phyloP scores from a whole-genome alignment of 2,329 filamentous ascomycete species.

The Aspergillus pseudoglaucus region DNA sequence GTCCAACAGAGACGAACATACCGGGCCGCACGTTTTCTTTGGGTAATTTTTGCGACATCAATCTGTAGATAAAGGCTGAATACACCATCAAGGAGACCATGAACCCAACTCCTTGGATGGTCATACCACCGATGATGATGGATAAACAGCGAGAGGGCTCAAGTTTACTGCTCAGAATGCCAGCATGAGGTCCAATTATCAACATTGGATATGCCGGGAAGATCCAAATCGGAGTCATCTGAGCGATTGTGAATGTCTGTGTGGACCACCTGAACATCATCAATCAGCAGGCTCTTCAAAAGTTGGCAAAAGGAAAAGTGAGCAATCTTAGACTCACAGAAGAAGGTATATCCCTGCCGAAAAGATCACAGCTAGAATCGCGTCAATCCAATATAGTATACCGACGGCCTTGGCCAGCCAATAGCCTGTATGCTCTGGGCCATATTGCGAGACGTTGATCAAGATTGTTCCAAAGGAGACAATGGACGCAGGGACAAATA shows the following conservation, averaged over 20 bases:
- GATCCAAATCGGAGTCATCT: constrained; percentile 85
- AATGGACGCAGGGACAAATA: constrained; percentile 65
- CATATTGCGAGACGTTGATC: constrained; percentile 74
- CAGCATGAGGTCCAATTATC: constrained; percentile 67
- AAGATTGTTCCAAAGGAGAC: constrained; percentile 69
- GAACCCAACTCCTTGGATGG: constrained; percentile 60
- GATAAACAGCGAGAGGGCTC: constrained; percentile 40
- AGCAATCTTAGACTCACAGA: constrained; percentile 42
- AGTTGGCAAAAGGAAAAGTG: background rate
- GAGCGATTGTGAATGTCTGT: constrained; percentile 64
- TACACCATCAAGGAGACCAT: constrained; percentile 71
- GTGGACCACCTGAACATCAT: constrained; percentile 50
- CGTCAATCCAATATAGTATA: constrained; percentile 69
- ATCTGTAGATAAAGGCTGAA: constrained; percentile 72
- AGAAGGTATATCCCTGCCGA: constrained; percentile 69
- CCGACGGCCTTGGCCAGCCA: constrained; percentile 60
- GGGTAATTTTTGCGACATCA: constrained; percentile 84
- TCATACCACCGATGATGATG: constrained; percentile 54
- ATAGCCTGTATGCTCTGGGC: constrained; percentile 52
- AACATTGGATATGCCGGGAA: constrained; percentile 79
- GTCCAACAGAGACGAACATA: constrained; percentile 80
- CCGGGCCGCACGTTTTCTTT: constrained; percentile 68
- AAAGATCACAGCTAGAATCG: constrained; percentile 58
- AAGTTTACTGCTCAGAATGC: constrained; percentile 48
- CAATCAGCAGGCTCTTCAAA: background rate